A percentile compares a stretch with the other conserved stretches of the same genome.
Evolutionary conservation across 306 rosid species (phyloP).

Genomic region (Rosa lucieae): DNA sequence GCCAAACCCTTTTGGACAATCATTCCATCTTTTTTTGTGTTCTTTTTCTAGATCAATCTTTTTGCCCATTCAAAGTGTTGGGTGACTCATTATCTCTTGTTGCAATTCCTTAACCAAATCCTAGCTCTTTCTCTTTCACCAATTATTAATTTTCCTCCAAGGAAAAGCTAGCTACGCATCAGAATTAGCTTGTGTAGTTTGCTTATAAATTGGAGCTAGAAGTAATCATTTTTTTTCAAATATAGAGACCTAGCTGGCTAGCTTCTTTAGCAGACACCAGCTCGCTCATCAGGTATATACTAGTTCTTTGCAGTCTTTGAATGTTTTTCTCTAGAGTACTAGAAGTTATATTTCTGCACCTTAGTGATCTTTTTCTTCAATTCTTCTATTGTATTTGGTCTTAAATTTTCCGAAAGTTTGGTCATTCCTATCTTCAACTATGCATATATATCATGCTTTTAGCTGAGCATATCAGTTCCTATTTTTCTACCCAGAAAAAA

Average conservation of each 20-base stretch:
- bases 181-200: neutral
- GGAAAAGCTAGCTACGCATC: neutral
- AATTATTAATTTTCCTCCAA: neutral
- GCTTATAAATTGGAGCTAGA: neutral
- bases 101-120: constrained; percentile 1
- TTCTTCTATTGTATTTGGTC: neutral
- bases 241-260: neutral
- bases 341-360: neutral
- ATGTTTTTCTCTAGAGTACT: neutral
- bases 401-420: neutral
- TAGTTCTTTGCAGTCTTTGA: neutral
- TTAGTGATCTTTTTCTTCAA: neutral
- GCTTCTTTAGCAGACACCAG: neutral
- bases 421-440: neutral
- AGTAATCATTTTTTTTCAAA: neutral
- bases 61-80: constrained; percentile 34
- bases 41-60: neutral
- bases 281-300: neutral
- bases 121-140: constrained; percentile 22
- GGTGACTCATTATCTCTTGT: constrained; percentile 15
- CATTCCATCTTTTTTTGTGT: constrained; percentile 34
- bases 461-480: neutral
- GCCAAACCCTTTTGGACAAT: constrained; percentile 39
- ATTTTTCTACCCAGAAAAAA: neutral
- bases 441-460: neutral